Base-by-base conservation (phyloP, 2,329 filamentous ascomycete genomes). In the Ceratocystis smalleyi region DNA sequence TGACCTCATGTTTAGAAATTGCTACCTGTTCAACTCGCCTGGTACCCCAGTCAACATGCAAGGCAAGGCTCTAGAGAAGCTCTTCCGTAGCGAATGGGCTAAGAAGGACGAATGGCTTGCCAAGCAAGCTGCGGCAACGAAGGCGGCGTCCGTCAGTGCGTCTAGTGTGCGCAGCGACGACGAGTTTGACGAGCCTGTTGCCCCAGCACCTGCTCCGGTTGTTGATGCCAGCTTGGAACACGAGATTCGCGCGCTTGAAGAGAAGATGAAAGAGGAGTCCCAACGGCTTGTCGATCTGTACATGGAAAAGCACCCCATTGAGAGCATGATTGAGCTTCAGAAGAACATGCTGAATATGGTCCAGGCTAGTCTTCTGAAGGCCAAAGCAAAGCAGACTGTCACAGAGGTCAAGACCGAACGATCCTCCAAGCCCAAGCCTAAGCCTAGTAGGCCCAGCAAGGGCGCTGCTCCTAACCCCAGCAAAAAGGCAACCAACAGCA, bases 1-100 rank as follows among this genome's bases (percentile, higher is more conserved):
- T 64, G 82, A 84, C 60, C 81, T 91, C 65, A 91, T 97, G 69
- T 86, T 96, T 71, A 80, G 83, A 69, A 99, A 99, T 73, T 96
- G 92, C 74, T 90, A 85, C 77, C 86, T 87, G 68, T 99, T 97
- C 81, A 99, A 99, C 69, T 77, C 79, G 2, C 77, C 81, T 0
- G 85, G 84, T 7, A 90, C 95, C 68, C 80, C 84, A 0, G 88
- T 95, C 17, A 85, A 89, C 65, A 73, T 79, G 35, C 79, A 87
- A 68, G 92, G 89, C 12, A 84, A 87, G 69, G 77, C 84, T 66
- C 77, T 95, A 2, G 84, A 95, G 72, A 80, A 83, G 3, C 72
- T 92, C 0, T 96, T 95, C 74, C 84, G 89, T 67, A 73, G 75
- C 4, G 81, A 91, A 71, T 91, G 92, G 84, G 79, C 80, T 6